A percentile compares a stretch with the other conserved stretches of the same genome.
phyloP scores from a whole-genome alignment of 140 eudicot species.

The Stevia rebaudiana region DNA sequence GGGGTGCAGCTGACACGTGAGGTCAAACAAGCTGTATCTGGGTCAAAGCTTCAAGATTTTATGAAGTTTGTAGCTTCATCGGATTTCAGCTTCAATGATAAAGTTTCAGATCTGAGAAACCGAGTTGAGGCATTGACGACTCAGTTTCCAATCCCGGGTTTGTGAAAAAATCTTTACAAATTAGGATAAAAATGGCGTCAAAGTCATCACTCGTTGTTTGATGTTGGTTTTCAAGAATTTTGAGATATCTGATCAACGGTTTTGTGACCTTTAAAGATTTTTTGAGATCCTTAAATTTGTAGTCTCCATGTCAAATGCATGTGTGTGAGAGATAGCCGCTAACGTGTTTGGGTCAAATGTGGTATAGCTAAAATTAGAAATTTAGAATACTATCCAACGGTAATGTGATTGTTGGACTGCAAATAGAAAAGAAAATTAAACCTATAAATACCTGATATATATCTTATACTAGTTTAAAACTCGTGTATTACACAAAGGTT shows the following conservation, averaged over 20 bases:
- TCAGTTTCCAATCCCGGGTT: conserved; percentile 78
- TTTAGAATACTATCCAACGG: no score
- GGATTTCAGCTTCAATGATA: conserved; percentile 48
- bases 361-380: no score
- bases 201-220: conserved; percentile 18
- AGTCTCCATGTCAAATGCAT: conserved; percentile 39
- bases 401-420: no score
- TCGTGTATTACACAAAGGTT: no score
- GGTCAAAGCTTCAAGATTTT: conserved; percentile 84
- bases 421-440: no score
- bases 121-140: conserved; percentile 77
- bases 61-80: conserved; percentile 55
- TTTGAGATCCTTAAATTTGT: neutral
- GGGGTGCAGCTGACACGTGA: conserved; percentile 80
- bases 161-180: conserved; percentile 27
- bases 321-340: no score
- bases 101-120: conserved; percentile 47
- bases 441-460: no score
- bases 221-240: conserved; percentile 20
- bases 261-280: conserved; percentile 5
- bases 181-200: conserved; percentile 10
- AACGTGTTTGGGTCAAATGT: no score
- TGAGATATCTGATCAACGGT: conserved; percentile 7
- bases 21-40: conserved; percentile 55
- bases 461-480: no score